Conservation (phyloP, 192 early-diverging fungal genomes). For the Gamsiella multidivaricata region DNA sequence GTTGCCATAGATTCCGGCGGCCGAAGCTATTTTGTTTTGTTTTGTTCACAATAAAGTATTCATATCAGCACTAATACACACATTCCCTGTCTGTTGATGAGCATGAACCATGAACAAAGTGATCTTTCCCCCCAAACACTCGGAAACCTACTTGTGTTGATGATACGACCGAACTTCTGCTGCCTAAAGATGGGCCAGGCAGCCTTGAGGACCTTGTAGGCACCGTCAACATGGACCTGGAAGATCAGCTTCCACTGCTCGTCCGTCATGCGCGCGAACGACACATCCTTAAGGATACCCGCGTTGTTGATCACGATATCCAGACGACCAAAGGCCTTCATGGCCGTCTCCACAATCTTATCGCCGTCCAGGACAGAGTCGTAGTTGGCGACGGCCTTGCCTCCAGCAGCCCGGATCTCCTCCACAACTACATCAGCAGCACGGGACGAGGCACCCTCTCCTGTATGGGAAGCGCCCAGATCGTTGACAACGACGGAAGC, state of each 20-base stretch:
- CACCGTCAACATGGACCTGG: conserved; percentile 91
- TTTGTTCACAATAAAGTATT: too few relatives aligned
- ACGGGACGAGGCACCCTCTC: conserved; percentile 76
- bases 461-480: conserved; percentile 82
- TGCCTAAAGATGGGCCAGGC: conserved; percentile 96
- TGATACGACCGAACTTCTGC: conserved; percentile 92
- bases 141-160: conserved; percentile 55
- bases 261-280: conserved; percentile 97
- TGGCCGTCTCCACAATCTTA: conserved; percentile 96
- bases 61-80: too few relatives aligned
- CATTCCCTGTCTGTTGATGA: background rate
- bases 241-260: conserved; percentile 96
- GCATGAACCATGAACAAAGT: too few relatives aligned
- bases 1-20: conserved; percentile 99
- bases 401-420: conserved; percentile 84
- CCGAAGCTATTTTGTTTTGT: conserved; percentile 94
- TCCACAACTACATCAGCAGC: conserved; percentile 95
- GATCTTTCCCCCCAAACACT: background rate
- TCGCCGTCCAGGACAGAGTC: conserved; percentile 97
- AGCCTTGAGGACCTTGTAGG: conserved; percentile 96
- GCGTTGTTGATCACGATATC: conserved; percentile 99
- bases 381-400: conserved; percentile 96
- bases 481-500: conserved; percentile 98
- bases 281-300: conserved; percentile 96
- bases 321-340: conserved; percentile 94